A percentile compares a stretch with the other conserved stretches of the same genome.
phyloP scores from a whole-genome alignment of 2,329 filamentous ascomycete genomes.

The Venturia pyrina region DNA sequence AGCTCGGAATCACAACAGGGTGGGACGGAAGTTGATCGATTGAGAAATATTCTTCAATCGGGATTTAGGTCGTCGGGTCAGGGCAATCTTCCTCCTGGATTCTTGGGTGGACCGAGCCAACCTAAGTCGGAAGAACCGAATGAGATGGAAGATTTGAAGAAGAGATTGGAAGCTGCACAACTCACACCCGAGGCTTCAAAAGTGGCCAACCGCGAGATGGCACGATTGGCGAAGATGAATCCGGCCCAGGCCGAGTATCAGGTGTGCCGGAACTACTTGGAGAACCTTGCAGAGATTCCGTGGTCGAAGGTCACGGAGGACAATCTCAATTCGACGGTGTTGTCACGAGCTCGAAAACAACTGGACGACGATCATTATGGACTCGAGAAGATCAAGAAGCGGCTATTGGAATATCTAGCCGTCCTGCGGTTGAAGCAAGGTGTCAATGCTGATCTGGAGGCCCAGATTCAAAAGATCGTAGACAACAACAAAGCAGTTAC shows the following conservation, averaged over 20 bases:
- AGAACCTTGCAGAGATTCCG: conserved; percentile 87
- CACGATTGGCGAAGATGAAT: conserved; percentile 87
- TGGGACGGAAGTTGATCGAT: conserved; percentile 33
- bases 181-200: conserved; percentile 78
- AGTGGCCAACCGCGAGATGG: conserved; percentile 82
- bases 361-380: conserved; percentile 95
- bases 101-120: conserved; percentile 36
- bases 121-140: conserved; percentile 73
- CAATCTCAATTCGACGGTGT: conserved; percentile 68
- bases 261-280: conserved; percentile 84
- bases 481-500: conserved; percentile 28
- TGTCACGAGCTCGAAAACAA: conserved; percentile 73
- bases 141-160: conserved; percentile 84
- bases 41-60: conserved; percentile 33
- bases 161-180: conserved; percentile 71
- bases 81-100: conserved; percentile 23
- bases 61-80: conserved; percentile 18
- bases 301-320: conserved; percentile 83
- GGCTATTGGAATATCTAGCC: conserved; percentile 86
- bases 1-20: conserved; percentile 19
- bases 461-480: conserved; percentile 54
- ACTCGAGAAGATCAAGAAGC: conserved; percentile 93
- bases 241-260: conserved; percentile 94
- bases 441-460: conserved; percentile 72
- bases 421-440: conserved; percentile 93